Conservation (phyloP, 2,329 filamentous ascomycete species). For the Cercospora citrullina region DNA sequence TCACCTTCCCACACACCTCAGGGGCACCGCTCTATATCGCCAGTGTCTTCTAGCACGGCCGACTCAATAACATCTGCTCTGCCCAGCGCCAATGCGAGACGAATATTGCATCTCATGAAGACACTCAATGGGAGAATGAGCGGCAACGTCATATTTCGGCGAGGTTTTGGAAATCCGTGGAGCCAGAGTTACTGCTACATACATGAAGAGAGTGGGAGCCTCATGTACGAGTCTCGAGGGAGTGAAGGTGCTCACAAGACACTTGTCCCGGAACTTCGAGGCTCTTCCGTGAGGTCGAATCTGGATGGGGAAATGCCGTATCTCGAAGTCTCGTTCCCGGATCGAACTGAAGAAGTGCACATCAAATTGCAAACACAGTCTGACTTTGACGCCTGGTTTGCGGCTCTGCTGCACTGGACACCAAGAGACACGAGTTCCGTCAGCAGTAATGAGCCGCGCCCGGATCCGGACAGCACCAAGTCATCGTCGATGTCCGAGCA, state of each 20-base stretch:
- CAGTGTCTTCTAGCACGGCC: slow-evolving; percentile 34
- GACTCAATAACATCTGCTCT: slow-evolving; percentile 34
- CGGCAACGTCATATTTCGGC: slow-evolving; percentile 72
- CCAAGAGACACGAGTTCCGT: slow-evolving; percentile 41
- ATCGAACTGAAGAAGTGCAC: slow-evolving; percentile 61
- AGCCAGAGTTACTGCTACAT: slow-evolving; percentile 72
- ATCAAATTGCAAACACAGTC: slow-evolving; percentile 64
- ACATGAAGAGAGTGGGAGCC: slow-evolving; percentile 70
- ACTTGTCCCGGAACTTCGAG: slow-evolving; percentile 71
- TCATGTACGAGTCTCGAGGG: slow-evolving; percentile 73
- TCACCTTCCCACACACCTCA: slow-evolving; percentile 26
- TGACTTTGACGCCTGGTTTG: slow-evolving; percentile 77
- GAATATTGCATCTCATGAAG: slow-evolving; percentile 74
- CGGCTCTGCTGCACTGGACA: slow-evolving; percentile 75
- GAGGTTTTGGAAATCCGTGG: slow-evolving; percentile 64
- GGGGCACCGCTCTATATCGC: slow-evolving; percentile 34
- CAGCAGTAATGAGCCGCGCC: slow-evolving; percentile 25
- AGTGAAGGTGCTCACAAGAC: slow-evolving; percentile 64
- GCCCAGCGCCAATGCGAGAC: slow-evolving; percentile 59
- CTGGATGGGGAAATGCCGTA: slow-evolving; percentile 52
- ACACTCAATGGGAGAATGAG: slow-evolving; percentile 76
- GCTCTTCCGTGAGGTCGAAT: slow-evolving; percentile 64
- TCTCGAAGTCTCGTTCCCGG: slow-evolving; percentile 54
- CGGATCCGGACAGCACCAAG: slow-evolving; percentile 24
- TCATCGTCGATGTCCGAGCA: slow-evolving; percentile 22